Evolutionary conservation across 306 rosid genomes (phyloP).

Genomic region (Abrus pulchellus): DNA sequence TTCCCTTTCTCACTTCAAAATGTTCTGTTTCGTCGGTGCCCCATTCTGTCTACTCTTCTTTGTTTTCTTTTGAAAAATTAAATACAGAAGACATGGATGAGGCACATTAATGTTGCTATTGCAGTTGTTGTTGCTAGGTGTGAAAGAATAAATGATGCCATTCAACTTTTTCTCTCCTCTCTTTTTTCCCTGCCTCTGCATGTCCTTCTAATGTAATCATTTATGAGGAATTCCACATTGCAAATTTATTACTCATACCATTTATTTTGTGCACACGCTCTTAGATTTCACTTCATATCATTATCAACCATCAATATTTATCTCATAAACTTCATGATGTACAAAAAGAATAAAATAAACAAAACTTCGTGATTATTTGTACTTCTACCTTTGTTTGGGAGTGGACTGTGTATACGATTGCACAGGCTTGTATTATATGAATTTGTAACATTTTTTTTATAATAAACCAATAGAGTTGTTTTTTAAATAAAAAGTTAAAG

Average conservation of each 20-base stretch:
- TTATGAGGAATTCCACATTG: neutral
- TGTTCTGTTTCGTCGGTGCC: conserved; percentile 21
- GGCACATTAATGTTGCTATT: conserved; percentile 16
- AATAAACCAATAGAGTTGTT: too few relatives aligned
- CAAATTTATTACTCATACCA: neutral
- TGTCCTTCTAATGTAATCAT: neutral
- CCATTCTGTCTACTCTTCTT: neutral
- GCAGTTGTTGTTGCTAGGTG: conserved; percentile 13
- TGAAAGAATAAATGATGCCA: conserved; percentile 38
- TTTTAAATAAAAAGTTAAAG: too few relatives aligned
- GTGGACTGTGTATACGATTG: too few relatives aligned
- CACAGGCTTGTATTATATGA: too few relatives aligned
- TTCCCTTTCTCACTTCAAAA: neutral
- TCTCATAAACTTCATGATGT: too few relatives aligned
- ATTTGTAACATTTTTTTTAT: too few relatives aligned
- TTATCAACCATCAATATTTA: too few relatives aligned
- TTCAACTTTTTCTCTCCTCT: neutral
- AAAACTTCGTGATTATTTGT: too few relatives aligned
- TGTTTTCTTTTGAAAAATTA: neutral
- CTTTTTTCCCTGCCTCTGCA: neutral
- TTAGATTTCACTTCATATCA: neutral
- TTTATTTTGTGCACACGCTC: neutral
- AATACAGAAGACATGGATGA: neutral
- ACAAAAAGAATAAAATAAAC: too few relatives aligned
- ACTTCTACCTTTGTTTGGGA: too few relatives aligned